Base-by-base conservation (phyloP, 2,329 filamentous ascomycete species). In the Corinectria fuckeliana region DNA sequence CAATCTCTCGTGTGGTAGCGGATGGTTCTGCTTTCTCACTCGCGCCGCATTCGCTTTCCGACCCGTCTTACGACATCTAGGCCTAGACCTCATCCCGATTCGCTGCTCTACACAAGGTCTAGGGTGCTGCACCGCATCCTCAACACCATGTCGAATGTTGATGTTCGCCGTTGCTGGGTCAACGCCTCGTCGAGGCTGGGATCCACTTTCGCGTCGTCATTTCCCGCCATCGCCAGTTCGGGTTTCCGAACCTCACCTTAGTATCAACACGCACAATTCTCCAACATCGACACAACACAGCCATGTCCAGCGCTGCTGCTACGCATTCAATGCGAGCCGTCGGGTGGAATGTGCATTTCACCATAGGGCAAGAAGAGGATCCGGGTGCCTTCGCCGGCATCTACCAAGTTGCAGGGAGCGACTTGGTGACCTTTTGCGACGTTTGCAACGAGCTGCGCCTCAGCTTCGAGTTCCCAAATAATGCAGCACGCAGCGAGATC, bases 401-500 rank as follows among this genome's bases (percentile, higher is more conserved):
- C 18, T 41, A 58, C 49, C 39, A 52, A 32, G 48, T 18, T 21
- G 23, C 41, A n/a, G 55, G 32, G 30, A 52, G 49, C 41, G 25
- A n/a, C 7, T 48, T 58, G 3, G 13, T 66, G 26, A 59, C 61
- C 3, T 65, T 64, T 51, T 53, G 50, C 32, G 38, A 65, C n/a
- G 32, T 64, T 25, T 23, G 61, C 13, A 26, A 64, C n/a, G 61
- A 67, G 50, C 42, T 67, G 18, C 50, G 61, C 18, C 61, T 64
- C 5, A 62, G 56, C 38, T 67, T 67, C 39, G 57, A 65, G n/a
- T 45, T 65, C 4, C 44, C 30, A 42, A 42, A 25, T 13, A 16
- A 41, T 41, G 8, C 21, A 16, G 38, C 18, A 3, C 39, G 39
- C 18, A 42, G 39, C 39, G 39, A 42, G 18, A 25, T 11, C 39